phyloP scores from a whole-genome alignment of 306 rosid species.

The Rosa chinensis region DNA sequence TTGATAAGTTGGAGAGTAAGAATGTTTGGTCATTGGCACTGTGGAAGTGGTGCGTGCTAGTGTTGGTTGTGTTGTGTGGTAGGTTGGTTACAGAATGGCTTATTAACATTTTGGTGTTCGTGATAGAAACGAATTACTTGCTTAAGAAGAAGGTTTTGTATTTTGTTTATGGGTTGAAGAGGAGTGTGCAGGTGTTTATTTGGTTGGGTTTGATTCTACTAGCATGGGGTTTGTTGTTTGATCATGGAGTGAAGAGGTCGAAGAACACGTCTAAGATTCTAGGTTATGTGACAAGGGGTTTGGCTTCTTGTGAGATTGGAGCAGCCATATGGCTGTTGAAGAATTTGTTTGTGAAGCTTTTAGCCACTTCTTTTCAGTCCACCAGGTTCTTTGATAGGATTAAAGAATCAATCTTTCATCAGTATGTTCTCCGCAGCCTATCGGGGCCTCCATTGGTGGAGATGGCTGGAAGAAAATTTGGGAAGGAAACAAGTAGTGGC shows the following conservation, averaged over 20 bases:
- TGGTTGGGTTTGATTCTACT: conserved; percentile 71
- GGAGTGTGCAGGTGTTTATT: conserved; percentile 63
- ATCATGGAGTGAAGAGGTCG: conserved; percentile 44
- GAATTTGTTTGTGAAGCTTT: conserved; percentile 58
- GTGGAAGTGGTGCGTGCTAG: conserved; percentile 76
- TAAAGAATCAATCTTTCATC: conserved; percentile 81
- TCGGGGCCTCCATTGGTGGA: conserved; percentile 81
- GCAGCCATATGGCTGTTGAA: conserved; percentile 68
- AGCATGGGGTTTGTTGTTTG: conserved; percentile 67
- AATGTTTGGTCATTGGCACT: conserved; percentile 55
- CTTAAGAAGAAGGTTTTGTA: conserved; percentile 77
- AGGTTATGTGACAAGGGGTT: conserved; percentile 53
- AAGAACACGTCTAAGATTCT: conserved; percentile 36
- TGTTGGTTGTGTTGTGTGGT: conserved; percentile 61
- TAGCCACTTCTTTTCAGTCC: conserved; percentile 68
- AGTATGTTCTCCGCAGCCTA: conserved; percentile 64
- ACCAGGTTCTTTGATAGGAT: conserved; percentile 80
- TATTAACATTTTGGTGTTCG: conserved; percentile 58
- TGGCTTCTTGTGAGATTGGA: conserved; percentile 63
- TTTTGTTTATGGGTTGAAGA: conserved; percentile 74
- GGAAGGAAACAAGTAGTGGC: conserved; percentile 37
- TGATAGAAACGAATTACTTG: conserved; percentile 66
- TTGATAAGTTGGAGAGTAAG: conserved; percentile 27
- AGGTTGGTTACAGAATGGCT: conserved; percentile 71
- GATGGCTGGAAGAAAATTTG: conserved; percentile 42